Conservation (phyloP, 768 basidiomycete genomes). For the Udeniomyces megalosporus region DNA sequence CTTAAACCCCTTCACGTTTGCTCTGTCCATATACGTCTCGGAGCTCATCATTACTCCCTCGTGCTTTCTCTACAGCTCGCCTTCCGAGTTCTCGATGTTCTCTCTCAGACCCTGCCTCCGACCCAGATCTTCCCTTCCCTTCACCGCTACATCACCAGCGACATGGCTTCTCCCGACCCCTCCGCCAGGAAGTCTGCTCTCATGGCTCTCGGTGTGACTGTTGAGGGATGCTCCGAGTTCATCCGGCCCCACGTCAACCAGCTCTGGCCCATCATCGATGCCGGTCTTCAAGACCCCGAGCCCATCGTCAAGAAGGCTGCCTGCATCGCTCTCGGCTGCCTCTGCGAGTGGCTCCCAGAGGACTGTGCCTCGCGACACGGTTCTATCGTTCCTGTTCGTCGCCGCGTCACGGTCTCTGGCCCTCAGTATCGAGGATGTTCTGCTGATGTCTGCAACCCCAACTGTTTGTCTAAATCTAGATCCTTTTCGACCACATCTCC, state of each 20-base stretch:
- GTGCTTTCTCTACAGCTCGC: slow-evolving; percentile 44
- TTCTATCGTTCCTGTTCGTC: slow-evolving; percentile 66
- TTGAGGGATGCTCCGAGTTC: slow-evolving; percentile 94
- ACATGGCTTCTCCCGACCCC: slow-evolving; percentile 66
- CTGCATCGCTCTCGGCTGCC: slow-evolving; percentile 86
- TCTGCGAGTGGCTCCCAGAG: slow-evolving; percentile 95
- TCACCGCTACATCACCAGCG: slow-evolving; percentile 61
- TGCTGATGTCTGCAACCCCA: too few species aligned
- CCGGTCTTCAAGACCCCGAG: slow-evolving; percentile 69
- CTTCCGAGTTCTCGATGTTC: slow-evolving; percentile 80
- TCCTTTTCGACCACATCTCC: slow-evolving; percentile 78
- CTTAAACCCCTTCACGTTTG: not conserved
- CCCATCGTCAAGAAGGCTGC: slow-evolving; percentile 79
- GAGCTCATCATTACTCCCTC: not conserved
- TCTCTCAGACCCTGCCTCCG: slow-evolving; percentile 83
- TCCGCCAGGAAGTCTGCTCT: slow-evolving; percentile 75
- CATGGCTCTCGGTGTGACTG: slow-evolving; percentile 84
- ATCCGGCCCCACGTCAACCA: slow-evolving; percentile 83
- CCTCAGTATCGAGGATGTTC: not conserved
- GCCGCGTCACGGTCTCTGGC: not conserved
- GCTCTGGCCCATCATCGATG: slow-evolving; percentile 87
- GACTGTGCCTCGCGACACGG: slow-evolving; percentile 69
- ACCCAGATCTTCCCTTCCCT: slow-evolving; percentile 90
- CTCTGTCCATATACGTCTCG: not conserved
- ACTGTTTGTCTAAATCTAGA: slow-evolving; percentile 32